Base-by-base conservation (phyloP, 1,139 yeast genomes). In the Eremothecium sinecaudum region DNA sequence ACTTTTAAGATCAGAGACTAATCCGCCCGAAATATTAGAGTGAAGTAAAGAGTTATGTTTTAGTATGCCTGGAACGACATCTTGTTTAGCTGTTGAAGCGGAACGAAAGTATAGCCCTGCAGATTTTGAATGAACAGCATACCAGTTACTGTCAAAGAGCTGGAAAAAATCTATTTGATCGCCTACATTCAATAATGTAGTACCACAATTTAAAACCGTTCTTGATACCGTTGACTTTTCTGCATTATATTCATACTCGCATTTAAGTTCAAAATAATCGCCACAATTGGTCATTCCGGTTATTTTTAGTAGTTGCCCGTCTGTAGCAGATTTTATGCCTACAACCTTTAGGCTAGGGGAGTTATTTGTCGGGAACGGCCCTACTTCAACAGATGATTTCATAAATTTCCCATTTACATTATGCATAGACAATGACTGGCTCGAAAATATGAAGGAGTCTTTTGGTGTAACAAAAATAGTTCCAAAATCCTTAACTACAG, bases 21-120 rank as follows among this genome's bases (percentile, higher is more conserved):
- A 17, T 6, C 11, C 16, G 3, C 39, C 43, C 4, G 39, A 29
- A 7, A 17, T 22, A 11, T 28, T 34, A 11, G 44, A 35, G 27
- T 33, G 34, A 6, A 43, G 31, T 2, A 36, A 8, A 9, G 25
- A 23, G 14, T 8, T 9, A 33, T 5, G 42, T 13, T 10, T 11
- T 21, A n/a, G 10, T 8, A 19, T 8, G 21, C 10, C 21, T n/a
- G n/a, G n/a, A n/a, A n/a, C n/a, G n/a, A n/a, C n/a, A n/a, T n/a
- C n/a, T n/a, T n/a, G n/a, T n/a, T n/a, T n/a, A n/a, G n/a, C n/a
- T n/a, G n/a, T n/a, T n/a, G n/a, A n/a, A 10, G 9, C 10, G 10
- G 21, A 7, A 19, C 21, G 21, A 12, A 23, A 23, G 9, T 9
- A 12, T 7, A 23, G 14, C 9, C 25, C 25, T 8, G 25, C 25